Evolutionary conservation across 2,329 filamentous ascomycete species (phyloP).

Genomic region (Xylaria sp.): DNA sequence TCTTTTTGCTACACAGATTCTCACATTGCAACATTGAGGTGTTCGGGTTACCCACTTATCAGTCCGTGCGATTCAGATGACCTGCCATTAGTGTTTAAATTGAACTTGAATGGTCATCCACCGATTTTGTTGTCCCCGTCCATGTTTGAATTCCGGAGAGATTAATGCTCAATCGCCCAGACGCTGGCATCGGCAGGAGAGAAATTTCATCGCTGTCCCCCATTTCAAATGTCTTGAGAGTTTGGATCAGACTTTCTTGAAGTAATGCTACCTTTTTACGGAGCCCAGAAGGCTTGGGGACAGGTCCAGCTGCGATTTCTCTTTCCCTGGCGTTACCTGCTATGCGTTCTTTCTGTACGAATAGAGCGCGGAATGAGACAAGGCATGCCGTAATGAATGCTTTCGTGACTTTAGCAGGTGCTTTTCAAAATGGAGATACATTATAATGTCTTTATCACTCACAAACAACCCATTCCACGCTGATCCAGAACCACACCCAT

Average conservation of each 20-base stretch:
- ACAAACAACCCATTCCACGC: not conserved
- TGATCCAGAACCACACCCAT: not conserved
- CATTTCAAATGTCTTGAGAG: not conserved
- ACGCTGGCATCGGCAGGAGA: not conserved
- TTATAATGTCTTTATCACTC: not conserved
- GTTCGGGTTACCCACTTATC: not conserved
- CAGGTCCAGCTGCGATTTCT: not conserved
- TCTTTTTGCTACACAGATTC: not conserved
- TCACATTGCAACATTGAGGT: not conserved
- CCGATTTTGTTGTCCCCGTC: not conserved
- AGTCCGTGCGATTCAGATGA: not conserved
- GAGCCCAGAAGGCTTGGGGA: not conserved
- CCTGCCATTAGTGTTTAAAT: not conserved
- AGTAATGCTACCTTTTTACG: not conserved
- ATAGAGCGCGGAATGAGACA: conserved; percentile 1
- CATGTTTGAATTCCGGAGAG: not conserved
- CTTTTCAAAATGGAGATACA: not conserved
- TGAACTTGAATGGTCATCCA: not conserved
- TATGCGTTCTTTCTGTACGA: not conserved
- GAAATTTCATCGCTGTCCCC: not conserved
- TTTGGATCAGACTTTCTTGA: not conserved
- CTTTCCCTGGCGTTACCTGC: not conserved
- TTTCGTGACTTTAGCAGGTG: not conserved
- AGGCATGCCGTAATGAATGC: not conserved
- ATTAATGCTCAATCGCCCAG: not conserved